Base-by-base conservation (phyloP, 1,284 basidiomycete genomes). In the Neotropicomus parvogracilis region DNA sequence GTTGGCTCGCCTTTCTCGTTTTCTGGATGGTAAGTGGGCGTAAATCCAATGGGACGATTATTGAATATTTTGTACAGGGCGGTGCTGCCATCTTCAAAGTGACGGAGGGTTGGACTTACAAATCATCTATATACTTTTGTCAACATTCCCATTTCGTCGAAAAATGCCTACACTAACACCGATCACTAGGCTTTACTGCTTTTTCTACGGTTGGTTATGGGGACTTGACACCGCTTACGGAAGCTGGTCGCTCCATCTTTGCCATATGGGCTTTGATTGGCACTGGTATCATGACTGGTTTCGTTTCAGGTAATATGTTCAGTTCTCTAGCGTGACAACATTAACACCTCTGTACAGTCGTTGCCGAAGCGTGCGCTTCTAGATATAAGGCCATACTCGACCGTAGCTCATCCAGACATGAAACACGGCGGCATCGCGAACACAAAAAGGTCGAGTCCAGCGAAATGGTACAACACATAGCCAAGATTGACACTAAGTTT, bases 201-300 rank as follows among this genome's bases (percentile, higher is more conserved):
- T 86, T 87, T 64, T 77, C 77, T 0, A 85, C 81, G 0, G 78
- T 85, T 19, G 85, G 88, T 3, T 89, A 84, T 58, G 85, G 88
- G 8, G 87, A 91, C 55, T 71, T 75, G 28, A 60, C 75, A 0
- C 87, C 85, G 0, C 62, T 65, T 34, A 81, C 83, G 0, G 77
- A 81, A 12, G 78, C 83, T 5, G 89, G 89, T 3, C 76, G 87
- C 20, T 80, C 83, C 6, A 75, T 92, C 40, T 92, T 93, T 64
- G 79, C 91, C 44, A 78, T 83, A 8, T 92, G 90, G 90, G 85
- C 88, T 0, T 66, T 93, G 38, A 67, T 88, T 9, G 88, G 88
- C 19, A 83, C 90, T 16, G 85, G 75, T 1, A 80, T 85, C 1
- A 79, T 90, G 77, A 87, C 86, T 0, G 81, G 86, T 29, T 71